Base-by-base conservation (phyloP, 495 filamentous ascomycete genomes). In the Aspergillus haitiensis region DNA sequence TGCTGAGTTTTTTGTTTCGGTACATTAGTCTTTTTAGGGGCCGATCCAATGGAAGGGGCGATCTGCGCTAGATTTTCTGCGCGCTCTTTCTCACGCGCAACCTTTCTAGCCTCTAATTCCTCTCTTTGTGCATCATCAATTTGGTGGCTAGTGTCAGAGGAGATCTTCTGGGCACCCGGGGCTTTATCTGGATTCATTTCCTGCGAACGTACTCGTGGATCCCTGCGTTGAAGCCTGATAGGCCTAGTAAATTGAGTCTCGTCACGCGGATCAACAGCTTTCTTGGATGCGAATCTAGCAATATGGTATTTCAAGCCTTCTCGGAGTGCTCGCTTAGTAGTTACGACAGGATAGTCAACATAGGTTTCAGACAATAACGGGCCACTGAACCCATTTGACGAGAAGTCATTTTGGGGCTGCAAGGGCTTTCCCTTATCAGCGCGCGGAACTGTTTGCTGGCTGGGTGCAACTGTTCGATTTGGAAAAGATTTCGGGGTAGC, bases 11-110 rank as follows among this genome's bases (percentile, higher is more conserved):
- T 84, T 67, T 88, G 88, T 63, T 84, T 80, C 5, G 78, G 75
- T 9, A 75, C 74, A 57, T 84, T 82, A 13, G 85, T 78, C 67
- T 85, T 80, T 67, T 88, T 88, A 37, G 81, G 78, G 32, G 78
- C 76, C 31, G 84, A 81, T 64, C 81, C 73, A 67, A 78, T 59
- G 61, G 81, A 71, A 64, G 94, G 94, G 0, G 94, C 94, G 56
- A 98, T 96, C 70, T 93, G 89, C 6, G 92, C 90, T 55, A 90
- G 78, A 59, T 95, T 91, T 16, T 88, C 83, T 12, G 92, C 92
- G 42, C 88, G 86, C 61, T 94, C 87, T 18, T 88, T 88, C 56
- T 94, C 90, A 31, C 87, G 87, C 58, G 93, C 90, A 10, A 85
- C 88, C 67, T 88, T 89, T 35, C 84, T 74, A 15, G 83, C 78